Evolutionary conservation across 2,329 filamentous ascomycete genomes (phyloP).

Genomic region (Fusarium sterilihyphosum): DNA sequence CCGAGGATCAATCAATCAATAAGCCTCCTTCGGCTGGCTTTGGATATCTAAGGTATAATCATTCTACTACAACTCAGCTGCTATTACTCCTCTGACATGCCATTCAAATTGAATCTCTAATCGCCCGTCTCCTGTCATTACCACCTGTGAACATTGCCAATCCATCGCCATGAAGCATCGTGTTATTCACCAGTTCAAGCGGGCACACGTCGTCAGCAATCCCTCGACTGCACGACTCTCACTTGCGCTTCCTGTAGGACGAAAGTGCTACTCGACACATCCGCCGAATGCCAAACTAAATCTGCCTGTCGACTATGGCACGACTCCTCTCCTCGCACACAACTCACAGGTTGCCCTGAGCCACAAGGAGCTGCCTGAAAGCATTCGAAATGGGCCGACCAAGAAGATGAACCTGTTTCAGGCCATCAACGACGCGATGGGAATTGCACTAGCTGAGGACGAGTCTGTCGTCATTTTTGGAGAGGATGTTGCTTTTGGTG

Average conservation of each 20-base stretch:
- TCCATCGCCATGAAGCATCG: constrained; percentile 48
- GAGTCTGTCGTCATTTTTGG: constrained; percentile 92
- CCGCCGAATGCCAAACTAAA: constrained; percentile 77
- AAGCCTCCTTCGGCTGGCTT: constrained; percentile 33
- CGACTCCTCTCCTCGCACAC: constrained; percentile 83
- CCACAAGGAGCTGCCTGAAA: constrained; percentile 75
- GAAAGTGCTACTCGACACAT: constrained; percentile 62
- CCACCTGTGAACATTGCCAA: constrained; percentile 2
- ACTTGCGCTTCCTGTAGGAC: constrained; percentile 24
- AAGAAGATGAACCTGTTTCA: constrained; percentile 95
- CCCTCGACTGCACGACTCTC: constrained; percentile 28
- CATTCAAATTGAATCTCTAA: constrained; percentile 15
- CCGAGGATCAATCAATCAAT: constrained; percentile 42
- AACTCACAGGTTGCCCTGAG: constrained; percentile 76
- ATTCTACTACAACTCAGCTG: not conserved
- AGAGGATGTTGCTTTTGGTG: constrained; percentile 96
- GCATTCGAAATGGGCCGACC: constrained; percentile 74
- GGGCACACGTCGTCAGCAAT: constrained; percentile 37
- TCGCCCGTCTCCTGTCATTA: constrained; percentile 9
- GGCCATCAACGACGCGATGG: constrained; percentile 89
- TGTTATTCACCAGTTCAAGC: constrained; percentile 45
- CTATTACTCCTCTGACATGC: constrained; percentile 21
- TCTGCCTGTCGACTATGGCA: constrained; percentile 85
- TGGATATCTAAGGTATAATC: constrained; percentile 33
- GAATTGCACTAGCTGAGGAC: constrained; percentile 82